These are phyloP conservation scores for Phialophora verrucosa DNA, from an alignment of 2,329 filamentous ascomycete species.

Conservation along the genomic window DNA sequence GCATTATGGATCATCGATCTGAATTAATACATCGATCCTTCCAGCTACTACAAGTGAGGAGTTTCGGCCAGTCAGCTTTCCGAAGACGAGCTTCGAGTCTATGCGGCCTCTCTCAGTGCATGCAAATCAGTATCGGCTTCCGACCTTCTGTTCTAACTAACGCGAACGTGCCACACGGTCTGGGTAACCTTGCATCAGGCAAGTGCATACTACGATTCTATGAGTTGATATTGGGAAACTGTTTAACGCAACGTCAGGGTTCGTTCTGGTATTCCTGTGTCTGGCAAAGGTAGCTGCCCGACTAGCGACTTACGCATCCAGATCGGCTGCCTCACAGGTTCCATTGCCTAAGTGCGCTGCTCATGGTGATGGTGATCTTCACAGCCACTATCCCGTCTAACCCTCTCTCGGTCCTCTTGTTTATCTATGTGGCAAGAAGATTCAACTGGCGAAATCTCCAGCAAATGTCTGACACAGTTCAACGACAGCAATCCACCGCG, in stretches of 20 bases:
- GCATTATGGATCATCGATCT: too few species aligned
- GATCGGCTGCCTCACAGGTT: background rate
- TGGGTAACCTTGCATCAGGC: background rate
- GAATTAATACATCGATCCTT: too few species aligned
- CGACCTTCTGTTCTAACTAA: too few species aligned
- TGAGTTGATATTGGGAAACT: background rate
- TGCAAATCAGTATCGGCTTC: too few species aligned
- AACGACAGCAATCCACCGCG: background rate
- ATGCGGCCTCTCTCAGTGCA: too few species aligned
- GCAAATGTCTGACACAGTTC: background rate
- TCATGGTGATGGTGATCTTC: background rate
- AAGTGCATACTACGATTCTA: background rate
- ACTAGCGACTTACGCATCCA: background rate
- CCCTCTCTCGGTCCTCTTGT: background rate
- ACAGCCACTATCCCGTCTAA: background rate
- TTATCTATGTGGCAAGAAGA: background rate
- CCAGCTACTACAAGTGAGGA: too few species aligned
- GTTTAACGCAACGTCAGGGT: background rate
- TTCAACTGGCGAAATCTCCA: background rate
- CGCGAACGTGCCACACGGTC: too few species aligned
- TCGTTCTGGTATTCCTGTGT: background rate
- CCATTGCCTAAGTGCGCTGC: background rate
- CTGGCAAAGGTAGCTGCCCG: background rate
- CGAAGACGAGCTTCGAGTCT: too few species aligned
- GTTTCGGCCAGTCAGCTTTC: too few species aligned